Evolutionary conservation across 495 filamentous ascomycete species (phyloP), one percentile per base, ranked within the genome.

Genomic region (Hypoxylon lenormandii): DNA sequence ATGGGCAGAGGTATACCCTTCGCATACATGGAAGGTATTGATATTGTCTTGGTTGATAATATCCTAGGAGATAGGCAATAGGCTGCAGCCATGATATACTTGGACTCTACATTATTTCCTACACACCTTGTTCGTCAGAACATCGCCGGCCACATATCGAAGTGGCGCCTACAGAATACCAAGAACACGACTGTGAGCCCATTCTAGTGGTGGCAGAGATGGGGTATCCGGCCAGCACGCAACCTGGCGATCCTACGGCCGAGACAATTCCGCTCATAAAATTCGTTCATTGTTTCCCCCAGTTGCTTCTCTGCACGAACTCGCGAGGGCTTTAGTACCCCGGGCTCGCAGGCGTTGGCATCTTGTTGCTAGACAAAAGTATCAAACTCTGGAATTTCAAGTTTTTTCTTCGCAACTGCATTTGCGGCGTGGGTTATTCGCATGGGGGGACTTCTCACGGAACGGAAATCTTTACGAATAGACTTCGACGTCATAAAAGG

Each of bases 401-500:
- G 50, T 55, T 49, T 42, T 52, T 42, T 50, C 28, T 72, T 74
- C 65, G 59, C 71, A 74, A 62, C 68, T 76, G 66, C 74, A 74
- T 72, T 60, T 60, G 43, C 43, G 74, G 69, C 72, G 65, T 70
- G 69, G 72, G 45, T 60, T 65, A 62, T 60, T 72, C 68, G 64
- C 68, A 74, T 70, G 67, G 65, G 36, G 70, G 71, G 69, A n/a
- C 4, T 42, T 42, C 46, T 64, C 53, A 64, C 22, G 71, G 69
- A 46, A 70, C 30, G 62, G 74, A 46, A 64, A 73, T 30, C 45
- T 59, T 68, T 60, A 46, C 61, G 64, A 56, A 72, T 76, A 76
- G 74, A 76, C 74, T 48, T 72, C 55, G 57, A 70, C 46, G 72
- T 70, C 72, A 52, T 64, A 66, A 72, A 73, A 66, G 63, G 48